Percentiles rank a stretch among this genome's conserved stretches.
Conservation (phyloP, 345 rosid species). For the Lepidium didymum region DNA sequence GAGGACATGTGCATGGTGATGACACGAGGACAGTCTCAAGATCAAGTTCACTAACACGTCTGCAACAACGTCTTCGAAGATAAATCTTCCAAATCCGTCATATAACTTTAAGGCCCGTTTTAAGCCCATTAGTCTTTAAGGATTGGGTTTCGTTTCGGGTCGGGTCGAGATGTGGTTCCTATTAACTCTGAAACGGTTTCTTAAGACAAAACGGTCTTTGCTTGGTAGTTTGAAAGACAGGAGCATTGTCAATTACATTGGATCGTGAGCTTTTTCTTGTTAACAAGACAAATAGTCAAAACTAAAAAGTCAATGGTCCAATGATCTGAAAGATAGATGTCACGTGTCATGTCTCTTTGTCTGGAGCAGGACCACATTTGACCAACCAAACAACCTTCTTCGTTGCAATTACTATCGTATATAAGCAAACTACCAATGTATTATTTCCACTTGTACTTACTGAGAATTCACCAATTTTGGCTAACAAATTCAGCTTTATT, state of each 20-base stretch:
- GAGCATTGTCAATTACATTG: conserved; percentile 12
- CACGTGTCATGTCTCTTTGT: conserved; percentile 18
- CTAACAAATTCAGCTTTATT: neutral
- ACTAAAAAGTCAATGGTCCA: neutral
- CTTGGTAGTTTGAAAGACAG: neutral
- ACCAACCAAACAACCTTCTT: neutral
- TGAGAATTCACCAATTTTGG: too few relatives aligned
- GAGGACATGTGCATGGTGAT: neutral
- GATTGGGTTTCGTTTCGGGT: neutral
- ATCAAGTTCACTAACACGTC: neutral
- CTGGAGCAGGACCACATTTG: conserved; percentile 19
- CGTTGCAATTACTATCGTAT: neutral
- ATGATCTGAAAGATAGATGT: neutral
- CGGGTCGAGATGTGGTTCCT: neutral
- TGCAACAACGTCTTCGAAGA: neutral
- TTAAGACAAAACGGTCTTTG: neutral
- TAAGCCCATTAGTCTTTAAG: neutral
- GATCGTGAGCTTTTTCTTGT: conserved; percentile 12
- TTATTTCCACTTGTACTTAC: neutral
- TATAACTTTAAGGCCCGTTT: neutral
- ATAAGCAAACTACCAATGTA: neutral
- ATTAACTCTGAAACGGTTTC: neutral
- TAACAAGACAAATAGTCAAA: neutral
- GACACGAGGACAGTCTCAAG: neutral
- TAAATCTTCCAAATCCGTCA: neutral